These are phyloP conservation scores for Boletus sp. DNA, from an alignment of 1,284 basidiomycete genomes.

Conservation along the genomic window DNA sequence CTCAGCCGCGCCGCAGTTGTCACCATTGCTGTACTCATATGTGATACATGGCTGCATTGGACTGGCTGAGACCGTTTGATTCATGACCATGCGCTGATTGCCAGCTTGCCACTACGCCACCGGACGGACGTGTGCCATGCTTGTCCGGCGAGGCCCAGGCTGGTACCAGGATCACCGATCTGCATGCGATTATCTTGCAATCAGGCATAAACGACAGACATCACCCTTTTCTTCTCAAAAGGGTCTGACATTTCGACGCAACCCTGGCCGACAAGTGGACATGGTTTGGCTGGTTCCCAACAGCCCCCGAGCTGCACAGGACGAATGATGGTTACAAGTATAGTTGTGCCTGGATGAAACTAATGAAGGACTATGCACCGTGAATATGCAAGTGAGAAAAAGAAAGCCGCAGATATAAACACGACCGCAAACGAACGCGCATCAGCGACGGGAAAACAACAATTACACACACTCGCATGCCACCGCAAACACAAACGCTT, in stretches of 20 bases:
- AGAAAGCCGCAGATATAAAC: constrained; percentile 19
- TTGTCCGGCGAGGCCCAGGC: constrained; percentile 25
- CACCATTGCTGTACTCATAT: constrained; percentile 21
- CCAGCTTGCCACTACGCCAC: constrained; percentile 28
- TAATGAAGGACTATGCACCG: constrained; percentile 34
- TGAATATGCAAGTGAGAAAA: constrained; percentile 19
- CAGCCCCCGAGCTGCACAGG: constrained; percentile 4
- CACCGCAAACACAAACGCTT: constrained; percentile 19
- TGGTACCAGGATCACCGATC: constrained; percentile 14
- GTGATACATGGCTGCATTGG: constrained; percentile 11
- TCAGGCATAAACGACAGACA: constrained; percentile 18
- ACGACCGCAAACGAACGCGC: constrained; percentile 25
- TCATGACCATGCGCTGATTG: constrained; percentile 26
- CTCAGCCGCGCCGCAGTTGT: constrained; percentile 26
- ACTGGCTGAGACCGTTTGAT: constrained; percentile 23
- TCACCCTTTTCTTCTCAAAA: constrained; percentile 16
- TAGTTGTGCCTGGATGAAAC: constrained; percentile 31
- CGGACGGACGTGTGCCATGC: constrained; percentile 25
- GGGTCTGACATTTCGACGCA: constrained; percentile 16
- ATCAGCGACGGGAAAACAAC: constrained; percentile 28
- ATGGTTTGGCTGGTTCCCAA: constrained; percentile 1
- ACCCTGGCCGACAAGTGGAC: constrained; percentile 20
- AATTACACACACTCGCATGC: constrained; percentile 25
- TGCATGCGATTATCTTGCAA: constrained; percentile 26
- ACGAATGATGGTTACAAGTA: constrained; percentile 27